Base-by-base conservation (phyloP, 2,329 filamentous ascomycete species). In the Fusarium sp. region DNA sequence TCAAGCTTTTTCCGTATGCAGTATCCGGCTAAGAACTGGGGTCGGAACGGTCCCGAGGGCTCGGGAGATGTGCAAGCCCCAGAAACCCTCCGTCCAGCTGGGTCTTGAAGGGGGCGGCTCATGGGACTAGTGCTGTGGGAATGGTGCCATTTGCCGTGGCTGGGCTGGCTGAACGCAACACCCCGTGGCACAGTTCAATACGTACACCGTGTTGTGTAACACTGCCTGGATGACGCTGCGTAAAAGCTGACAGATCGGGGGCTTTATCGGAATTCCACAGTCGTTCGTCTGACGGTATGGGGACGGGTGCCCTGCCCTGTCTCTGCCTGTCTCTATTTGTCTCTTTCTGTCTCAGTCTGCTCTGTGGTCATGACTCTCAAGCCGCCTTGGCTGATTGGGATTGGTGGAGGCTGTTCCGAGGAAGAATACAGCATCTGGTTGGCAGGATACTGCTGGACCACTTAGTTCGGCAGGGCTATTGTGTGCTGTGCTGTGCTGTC, bases 1-100 rank as follows among this genome's bases (percentile, higher is more conserved):
- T 25, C 23, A 67, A 57, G 54, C 64, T 54, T 59, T 65, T 69
- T 62, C 43, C 63, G 50, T 16, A 41, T 59, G 43, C 37, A 41
- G 65, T 58, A 43, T 25, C 68, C 39, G 65, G 59, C 62, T 50
- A 37, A 67, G 64, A 67, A 71, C 60, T 72, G 63, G 68, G 48
- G 66, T 67, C 63, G 41, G 54, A 45, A 34, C 62, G 50, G 64
- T 67, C 67, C 70, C 73, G 62, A 72, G 59, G 50, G 56, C 59
- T 69, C 62, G 73, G 73, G 73, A 72, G 73, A 74, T 76, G 73
- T 37, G 70, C 70, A 75, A 76, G 70, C 71, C 68, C 63, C 67
- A 35, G 27, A 43, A 61, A 45, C 25, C 39, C 58, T 32, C 64
- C 60, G 68, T 70, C 27, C 41, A 52, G 23, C 61, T 32, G 45